Evolutionary conservation across 768 basidiomycete genomes (phyloP).

Genomic region (Xanthoconium stramineum): DNA sequence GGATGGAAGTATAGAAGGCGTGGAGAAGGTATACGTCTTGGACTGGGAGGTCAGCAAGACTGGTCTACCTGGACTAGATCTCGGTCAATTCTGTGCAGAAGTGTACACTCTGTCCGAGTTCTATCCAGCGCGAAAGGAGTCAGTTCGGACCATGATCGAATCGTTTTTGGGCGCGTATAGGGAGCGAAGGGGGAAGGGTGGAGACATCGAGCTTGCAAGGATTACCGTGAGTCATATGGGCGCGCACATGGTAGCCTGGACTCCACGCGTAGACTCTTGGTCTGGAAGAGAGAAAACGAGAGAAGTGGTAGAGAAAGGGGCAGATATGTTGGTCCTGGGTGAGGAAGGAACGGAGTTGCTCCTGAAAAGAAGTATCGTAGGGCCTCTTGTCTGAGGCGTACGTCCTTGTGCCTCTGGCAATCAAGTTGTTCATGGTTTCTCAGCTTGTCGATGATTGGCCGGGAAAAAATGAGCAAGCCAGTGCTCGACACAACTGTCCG

Average conservation of each 20-base stretch:
- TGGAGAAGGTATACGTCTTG: conserved; percentile 46
- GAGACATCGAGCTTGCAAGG: conserved; percentile 30
- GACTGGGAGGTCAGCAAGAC: conserved; percentile 67
- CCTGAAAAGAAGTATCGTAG: conserved; percentile 31
- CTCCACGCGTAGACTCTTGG: conserved; percentile 48
- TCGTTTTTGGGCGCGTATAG: conserved; percentile 49
- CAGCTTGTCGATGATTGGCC: not conserved
- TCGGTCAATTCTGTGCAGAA: conserved; percentile 67
- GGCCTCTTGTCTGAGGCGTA: conserved; percentile 16
- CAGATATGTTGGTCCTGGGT: conserved; percentile 40
- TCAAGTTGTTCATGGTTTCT: not conserved
- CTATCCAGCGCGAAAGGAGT: conserved; percentile 36
- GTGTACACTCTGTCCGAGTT: conserved; percentile 49
- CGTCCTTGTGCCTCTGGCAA: not conserved
- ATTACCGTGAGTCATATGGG: conserved; percentile 49
- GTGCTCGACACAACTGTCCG: not conserved
- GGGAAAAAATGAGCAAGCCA: not conserved
- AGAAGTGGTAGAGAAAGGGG: conserved; percentile 49
- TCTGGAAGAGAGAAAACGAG: conserved; percentile 45
- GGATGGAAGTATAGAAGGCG: conserved; percentile 21
- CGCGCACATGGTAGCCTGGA: conserved; percentile 50
- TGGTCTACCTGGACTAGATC: conserved; percentile 54
- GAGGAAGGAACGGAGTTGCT: conserved; percentile 24
- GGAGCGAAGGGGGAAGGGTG: conserved; percentile 12
- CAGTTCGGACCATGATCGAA: conserved; percentile 36